Evolutionary conservation across 345 rosid genomes (phyloP), one percentile per base, ranked within the genome.

Genomic region (Citrus trifoliata): DNA sequence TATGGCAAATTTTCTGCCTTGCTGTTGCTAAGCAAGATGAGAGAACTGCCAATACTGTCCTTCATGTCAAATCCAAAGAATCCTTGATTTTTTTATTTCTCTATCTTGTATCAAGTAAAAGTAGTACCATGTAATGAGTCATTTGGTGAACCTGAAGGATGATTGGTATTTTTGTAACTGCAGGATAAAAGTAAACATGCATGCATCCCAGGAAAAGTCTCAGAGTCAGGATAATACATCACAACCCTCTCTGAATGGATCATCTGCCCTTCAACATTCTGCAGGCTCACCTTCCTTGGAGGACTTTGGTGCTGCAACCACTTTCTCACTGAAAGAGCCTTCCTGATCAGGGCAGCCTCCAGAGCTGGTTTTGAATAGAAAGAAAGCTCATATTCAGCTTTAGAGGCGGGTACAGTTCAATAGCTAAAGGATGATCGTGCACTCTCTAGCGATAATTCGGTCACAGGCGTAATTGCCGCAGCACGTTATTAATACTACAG

Each of bases 161-260:
- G 65, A 80, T 74, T 16, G 2, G 13, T 56, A n/a, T 46, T 53
- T 83, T 62, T 69, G 78, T 22, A 21, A 78, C 78, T 85, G 86
- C 93, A 92, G 95, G 88, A 95, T 95, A 76, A 93, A 87, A 82
- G 82, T 95, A 33, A 92, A 95, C 83, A 93, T 92, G 98, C 81
- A 92, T 75, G 87, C 94, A 9, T 82, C 93, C 61, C 91, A 87
- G 40, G 92, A 87, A 38, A 89, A 86, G 80, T 61, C 79, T 12
- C 4, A 13, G 51, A 13, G 51, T 80, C 80, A 86, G 5, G 81
- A 66, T 25, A 82, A 76, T 73, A 82, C 87, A 6, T 70, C 81
- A 6, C 80, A 81, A 51, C 86, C 85, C 3, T 86, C 87, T 67
- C 80, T 73, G 13, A 63, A 13, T 10, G 84, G 62, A 28, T 73